Conservation (phyloP, 169 alveolate species). For the Cyclospora cayetanensis region DNA sequence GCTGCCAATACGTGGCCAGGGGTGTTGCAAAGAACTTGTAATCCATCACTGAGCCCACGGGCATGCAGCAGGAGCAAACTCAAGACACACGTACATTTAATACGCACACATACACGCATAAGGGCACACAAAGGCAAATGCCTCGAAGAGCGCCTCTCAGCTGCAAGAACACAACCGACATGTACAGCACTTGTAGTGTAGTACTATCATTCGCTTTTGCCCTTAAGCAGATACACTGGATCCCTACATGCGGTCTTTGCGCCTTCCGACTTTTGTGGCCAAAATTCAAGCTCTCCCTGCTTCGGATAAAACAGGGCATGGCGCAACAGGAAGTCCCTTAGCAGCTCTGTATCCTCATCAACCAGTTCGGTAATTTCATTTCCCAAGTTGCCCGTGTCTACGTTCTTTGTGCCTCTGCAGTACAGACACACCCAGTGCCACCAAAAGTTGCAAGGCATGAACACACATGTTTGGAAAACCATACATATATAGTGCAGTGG, state of each 20-base stretch:
- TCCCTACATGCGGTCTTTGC: not conserved
- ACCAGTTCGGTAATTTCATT: not conserved
- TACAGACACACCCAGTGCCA: not conserved
- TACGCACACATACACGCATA: too few relatives aligned
- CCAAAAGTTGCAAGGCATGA: not conserved
- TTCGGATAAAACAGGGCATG: conserved; percentile 42
- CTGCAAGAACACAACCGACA: too few relatives aligned
- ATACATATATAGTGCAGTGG: not conserved
- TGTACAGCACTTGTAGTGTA: too few relatives aligned
- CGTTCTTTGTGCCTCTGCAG: conserved; percentile 46
- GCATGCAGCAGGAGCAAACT: too few relatives aligned
- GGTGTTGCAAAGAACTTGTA: conserved; percentile 19
- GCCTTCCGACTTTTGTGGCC: not conserved
- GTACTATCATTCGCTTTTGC: too few relatives aligned
- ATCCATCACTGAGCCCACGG: not conserved
- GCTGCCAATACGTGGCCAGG: not conserved
- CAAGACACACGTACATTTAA: too few relatives aligned
- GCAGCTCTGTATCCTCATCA: not conserved
- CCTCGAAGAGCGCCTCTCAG: too few relatives aligned
- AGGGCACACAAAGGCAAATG: too few relatives aligned
- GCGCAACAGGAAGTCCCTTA: conserved; percentile 15
- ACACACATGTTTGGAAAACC: not conserved
- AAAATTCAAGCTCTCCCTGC: not conserved
- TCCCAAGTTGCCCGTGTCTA: conserved; percentile 17
- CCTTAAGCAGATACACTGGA: not conserved